phyloP scores from a whole-genome alignment of 768 basidiomycete genomes.

The Lactarius trivialis region DNA sequence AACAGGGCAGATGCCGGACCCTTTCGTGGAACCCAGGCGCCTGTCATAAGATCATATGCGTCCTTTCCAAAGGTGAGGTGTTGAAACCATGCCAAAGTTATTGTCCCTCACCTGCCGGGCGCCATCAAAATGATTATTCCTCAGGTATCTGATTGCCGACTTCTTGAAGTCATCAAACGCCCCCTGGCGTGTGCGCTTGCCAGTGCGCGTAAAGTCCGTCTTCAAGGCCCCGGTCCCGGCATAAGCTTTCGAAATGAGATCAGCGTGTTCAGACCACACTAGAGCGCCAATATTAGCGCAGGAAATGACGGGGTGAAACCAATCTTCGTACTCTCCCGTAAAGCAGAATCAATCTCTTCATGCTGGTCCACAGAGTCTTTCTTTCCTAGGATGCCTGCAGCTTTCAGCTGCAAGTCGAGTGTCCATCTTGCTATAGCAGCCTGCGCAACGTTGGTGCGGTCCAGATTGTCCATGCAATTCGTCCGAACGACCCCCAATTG shows the following conservation, averaged over 20 bases:
- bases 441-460: constrained; percentile 96
- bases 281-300: constrained; percentile 12
- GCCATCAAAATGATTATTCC: constrained; percentile 97
- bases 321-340: constrained; percentile 71
- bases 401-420: constrained; percentile 69
- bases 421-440: constrained; percentile 84
- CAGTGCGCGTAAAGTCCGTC: constrained; percentile 93
- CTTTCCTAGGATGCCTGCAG: constrained; percentile 61
- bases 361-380: constrained; percentile 78
- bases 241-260: constrained; percentile 84
- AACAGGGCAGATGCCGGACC: constrained; percentile 64
- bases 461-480: constrained; percentile 97
- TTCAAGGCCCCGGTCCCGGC: constrained; percentile 94
- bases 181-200: constrained; percentile 78
- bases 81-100: neutral
- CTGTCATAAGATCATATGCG: constrained; percentile 91
- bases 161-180: constrained; percentile 81
- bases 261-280: constrained; percentile 99
- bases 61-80: constrained; percentile 44
- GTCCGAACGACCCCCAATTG: constrained; percentile 83
- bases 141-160: constrained; percentile 76
- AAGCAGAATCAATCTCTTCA: constrained; percentile 68
- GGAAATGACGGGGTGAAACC: neutral
- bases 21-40: constrained; percentile 80
- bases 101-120: constrained; percentile 59